Conservation (phyloP, 495 filamentous ascomycete genomes). For the Durotheca rogersii region DNA sequence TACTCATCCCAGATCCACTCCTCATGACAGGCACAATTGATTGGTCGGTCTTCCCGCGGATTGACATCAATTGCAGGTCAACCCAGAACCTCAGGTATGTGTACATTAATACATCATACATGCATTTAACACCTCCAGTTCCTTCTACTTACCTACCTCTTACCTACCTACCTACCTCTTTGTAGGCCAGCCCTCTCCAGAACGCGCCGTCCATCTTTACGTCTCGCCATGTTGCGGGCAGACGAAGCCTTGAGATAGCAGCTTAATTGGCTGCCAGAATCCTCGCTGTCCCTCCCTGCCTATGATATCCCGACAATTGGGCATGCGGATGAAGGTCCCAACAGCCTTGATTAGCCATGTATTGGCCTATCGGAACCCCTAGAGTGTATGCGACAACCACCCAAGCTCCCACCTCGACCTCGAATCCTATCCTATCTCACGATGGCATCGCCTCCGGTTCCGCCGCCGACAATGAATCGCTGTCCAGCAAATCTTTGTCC, state of each 20-base stretch:
- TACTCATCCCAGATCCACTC: too few species aligned
- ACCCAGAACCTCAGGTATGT: too few species aligned
- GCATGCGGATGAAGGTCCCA: constrained; percentile 33
- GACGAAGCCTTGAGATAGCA: constrained; percentile 14
- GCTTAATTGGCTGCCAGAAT: constrained; percentile 22
- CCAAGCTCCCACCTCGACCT: constrained; percentile 54
- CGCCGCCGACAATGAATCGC: constrained; percentile 37
- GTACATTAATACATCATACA: too few species aligned
- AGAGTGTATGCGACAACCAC: constrained; percentile 75
- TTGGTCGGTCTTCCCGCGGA: too few species aligned
- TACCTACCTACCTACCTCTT: background rate
- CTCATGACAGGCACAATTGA: too few species aligned
- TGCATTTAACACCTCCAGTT: too few species aligned
- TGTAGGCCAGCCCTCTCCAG: constrained; percentile 3
- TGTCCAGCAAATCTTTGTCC: constrained; percentile 37
- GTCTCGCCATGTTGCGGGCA: constrained; percentile 17
- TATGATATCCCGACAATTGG: constrained; percentile 13
- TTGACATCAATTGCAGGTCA: too few species aligned
- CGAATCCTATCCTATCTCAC: constrained; percentile 40
- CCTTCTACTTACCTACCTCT: too few species aligned
- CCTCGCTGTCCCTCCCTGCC: background rate
- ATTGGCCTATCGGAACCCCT: constrained; percentile 93
- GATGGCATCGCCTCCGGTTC: constrained; percentile 39
- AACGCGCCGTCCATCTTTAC: constrained; percentile 12
- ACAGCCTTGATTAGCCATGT: constrained; percentile 65